Evolutionary conservation across 140 eudicot species (phyloP).

Genomic region (Bidens hawaiensis): DNA sequence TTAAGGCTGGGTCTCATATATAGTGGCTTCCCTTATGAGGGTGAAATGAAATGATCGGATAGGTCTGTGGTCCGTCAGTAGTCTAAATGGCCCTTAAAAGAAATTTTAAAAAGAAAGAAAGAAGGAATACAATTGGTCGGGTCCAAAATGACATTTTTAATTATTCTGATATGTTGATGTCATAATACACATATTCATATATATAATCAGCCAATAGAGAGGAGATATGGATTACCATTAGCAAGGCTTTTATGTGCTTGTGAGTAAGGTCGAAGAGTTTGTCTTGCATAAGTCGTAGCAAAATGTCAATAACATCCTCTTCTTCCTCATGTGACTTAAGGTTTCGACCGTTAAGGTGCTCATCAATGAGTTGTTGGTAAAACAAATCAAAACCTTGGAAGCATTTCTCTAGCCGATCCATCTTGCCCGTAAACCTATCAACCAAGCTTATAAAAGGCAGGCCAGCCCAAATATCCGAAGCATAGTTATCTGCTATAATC

Average conservation of each 20-base stretch:
- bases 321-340: background rate
- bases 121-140: no score
- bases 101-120: no score
- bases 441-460: background rate
- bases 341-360: background rate
- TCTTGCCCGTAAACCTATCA: slow-evolving; percentile 11
- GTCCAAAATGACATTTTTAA: no score
- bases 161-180: background rate
- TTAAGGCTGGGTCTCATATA: no score
- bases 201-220: background rate
- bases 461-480: slow-evolving; percentile 5
- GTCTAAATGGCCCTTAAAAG: no score
- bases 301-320: background rate
- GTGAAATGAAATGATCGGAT: no score
- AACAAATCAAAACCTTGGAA: background rate
- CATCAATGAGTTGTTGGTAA: background rate
- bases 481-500: slow-evolving; percentile 9
- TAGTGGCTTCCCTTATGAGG: no score
- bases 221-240: background rate
- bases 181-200: no score
- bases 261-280: background rate
- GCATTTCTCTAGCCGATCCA: background rate
- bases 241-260: background rate
- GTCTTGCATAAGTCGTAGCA: background rate
- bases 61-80: no score